phyloP scores from a whole-genome alignment of 495 filamentous ascomycete species.

The Pyrenula massariospora region DNA sequence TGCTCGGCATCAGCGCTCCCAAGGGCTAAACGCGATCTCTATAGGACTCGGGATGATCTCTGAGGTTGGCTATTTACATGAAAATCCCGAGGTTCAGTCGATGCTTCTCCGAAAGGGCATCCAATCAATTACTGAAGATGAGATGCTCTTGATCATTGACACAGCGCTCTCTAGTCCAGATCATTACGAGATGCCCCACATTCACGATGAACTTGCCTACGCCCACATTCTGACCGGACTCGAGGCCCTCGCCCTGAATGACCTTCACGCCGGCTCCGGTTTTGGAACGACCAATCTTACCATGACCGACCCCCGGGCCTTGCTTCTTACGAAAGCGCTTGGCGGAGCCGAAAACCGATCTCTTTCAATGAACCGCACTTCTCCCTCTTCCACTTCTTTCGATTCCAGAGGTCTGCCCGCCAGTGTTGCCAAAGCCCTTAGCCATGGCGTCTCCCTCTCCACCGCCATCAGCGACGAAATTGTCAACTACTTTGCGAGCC shows the following conservation, averaged over 20 bases:
- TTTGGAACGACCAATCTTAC: slow-evolving; percentile 10
- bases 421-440: not conserved
- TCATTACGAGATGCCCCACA: too few relatives aligned
- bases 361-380: too few relatives aligned
- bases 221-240: slow-evolving; percentile 18
- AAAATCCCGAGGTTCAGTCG: slow-evolving; percentile 20
- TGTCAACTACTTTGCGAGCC: slow-evolving; percentile 15
- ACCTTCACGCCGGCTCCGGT: slow-evolving; percentile 1
- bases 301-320: not conserved
- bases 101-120: slow-evolving; percentile 17
- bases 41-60: slow-evolving; percentile 20
- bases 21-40: slow-evolving; percentile 11
- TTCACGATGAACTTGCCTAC: not conserved
- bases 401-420: slow-evolving; percentile 1
- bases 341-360: slow-evolving; percentile 8
- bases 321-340: slow-evolving; percentile 10
- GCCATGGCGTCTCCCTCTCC: not conserved
- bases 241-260: slow-evolving; percentile 15
- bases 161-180: slow-evolving; percentile 10
- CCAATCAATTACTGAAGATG: slow-evolving; percentile 26
- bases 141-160: slow-evolving; percentile 21
- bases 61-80: slow-evolving; percentile 22
- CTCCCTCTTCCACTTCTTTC: not conserved
- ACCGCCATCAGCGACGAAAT: slow-evolving; percentile 11
- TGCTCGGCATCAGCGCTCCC: slow-evolving; percentile 16